Evolutionary conservation across 2,329 filamentous ascomycete species (phyloP).

Genomic region (Ilyonectria destructans): DNA sequence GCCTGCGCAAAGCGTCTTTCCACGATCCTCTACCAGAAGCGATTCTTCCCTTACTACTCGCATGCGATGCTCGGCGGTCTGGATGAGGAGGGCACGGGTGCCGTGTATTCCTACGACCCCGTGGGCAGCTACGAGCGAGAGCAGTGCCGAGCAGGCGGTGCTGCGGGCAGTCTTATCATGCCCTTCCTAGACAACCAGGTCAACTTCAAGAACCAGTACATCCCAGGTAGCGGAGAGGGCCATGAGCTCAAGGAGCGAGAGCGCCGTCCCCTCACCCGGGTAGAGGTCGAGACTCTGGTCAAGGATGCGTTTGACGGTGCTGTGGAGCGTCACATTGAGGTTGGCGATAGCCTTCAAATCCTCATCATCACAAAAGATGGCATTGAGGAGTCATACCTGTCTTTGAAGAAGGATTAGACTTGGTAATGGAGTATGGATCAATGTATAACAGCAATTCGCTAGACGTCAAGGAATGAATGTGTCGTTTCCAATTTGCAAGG

Average conservation of each 20-base stretch:
- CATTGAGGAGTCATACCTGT: constrained; percentile 87
- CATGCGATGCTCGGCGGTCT: constrained; percentile 94
- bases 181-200: constrained; percentile 99
- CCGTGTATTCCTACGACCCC: constrained; percentile 97
- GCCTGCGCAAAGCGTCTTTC: constrained; percentile 96
- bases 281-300: constrained; percentile 88
- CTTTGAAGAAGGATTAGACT: constrained; percentile 89
- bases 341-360: constrained; percentile 96
- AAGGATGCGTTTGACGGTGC: constrained; percentile 99
- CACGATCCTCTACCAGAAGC: constrained; percentile 96
- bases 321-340: constrained; percentile 98
- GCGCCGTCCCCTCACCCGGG: constrained; percentile 78
- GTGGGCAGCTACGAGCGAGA: constrained; percentile 98
- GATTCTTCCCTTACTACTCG: constrained; percentile 99
- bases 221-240: constrained; percentile 87
- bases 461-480: constrained; percentile 46
- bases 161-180: constrained; percentile 96
- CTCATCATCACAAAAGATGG: constrained; percentile 91
- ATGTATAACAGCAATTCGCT: constrained; percentile 54
- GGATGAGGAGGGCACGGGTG: constrained; percentile 94
- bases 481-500: constrained; percentile 26
- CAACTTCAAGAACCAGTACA: constrained; percentile 99
- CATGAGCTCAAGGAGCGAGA: constrained; percentile 84
- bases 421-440: constrained; percentile 32
- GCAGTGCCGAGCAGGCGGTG: constrained; percentile 94